phyloP scores from a whole-genome alignment of 2,329 filamentous ascomycete species.

The Microsporum audouinii region DNA sequence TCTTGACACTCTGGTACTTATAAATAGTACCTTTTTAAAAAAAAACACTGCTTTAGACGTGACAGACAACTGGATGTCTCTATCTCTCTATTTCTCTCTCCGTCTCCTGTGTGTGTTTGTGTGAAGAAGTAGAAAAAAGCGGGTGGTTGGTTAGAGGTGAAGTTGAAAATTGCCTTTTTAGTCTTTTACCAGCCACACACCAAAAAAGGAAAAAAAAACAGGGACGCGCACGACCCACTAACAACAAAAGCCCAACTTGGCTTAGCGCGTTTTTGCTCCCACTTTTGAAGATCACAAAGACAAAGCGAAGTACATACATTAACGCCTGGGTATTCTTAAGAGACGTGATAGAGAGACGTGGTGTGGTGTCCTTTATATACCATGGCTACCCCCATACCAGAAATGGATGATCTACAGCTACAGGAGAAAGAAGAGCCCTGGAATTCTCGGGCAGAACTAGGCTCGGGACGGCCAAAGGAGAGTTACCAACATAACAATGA shows the following conservation, averaged over 20 bases:
- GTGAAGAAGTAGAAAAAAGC: not conserved
- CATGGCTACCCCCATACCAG: conserved; percentile 10
- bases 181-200: not conserved
- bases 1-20: not conserved
- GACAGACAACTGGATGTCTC: not conserved
- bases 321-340: not conserved
- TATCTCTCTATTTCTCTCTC: not conserved
- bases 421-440: conserved; percentile 9
- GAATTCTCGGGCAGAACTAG: conserved; percentile 3
- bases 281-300: not conserved
- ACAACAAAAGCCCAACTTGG: not conserved
- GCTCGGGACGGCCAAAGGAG: conserved; percentile 12
- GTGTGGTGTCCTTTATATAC: not conserved
- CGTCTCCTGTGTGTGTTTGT: not conserved
- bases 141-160: not conserved
- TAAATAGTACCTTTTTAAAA: not conserved
- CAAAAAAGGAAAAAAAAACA: not conserved
- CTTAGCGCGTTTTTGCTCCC: not conserved
- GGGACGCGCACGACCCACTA: not conserved
- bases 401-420: conserved; percentile 13
- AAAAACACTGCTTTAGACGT: not conserved
- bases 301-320: not conserved
- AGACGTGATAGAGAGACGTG: not conserved
- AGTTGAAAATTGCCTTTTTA: not conserved
- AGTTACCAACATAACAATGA: not conserved